Evolutionary conservation across 306 rosid genomes (phyloP).

Genomic region (Medicago ruthenica): DNA sequence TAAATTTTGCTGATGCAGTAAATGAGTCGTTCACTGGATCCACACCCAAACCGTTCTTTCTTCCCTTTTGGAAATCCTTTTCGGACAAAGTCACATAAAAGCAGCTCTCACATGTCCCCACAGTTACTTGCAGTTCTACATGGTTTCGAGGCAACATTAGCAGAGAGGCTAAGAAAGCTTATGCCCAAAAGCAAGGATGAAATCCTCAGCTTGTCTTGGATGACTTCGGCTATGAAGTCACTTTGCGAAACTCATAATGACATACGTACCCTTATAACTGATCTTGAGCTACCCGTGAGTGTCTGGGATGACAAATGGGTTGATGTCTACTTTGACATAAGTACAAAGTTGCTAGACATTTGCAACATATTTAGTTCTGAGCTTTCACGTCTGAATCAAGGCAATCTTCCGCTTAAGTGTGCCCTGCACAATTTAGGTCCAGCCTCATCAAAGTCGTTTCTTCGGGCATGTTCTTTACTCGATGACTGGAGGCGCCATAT

Average conservation of each 20-base stretch:
- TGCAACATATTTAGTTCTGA: slow-evolving; percentile 80
- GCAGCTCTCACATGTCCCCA: slow-evolving; percentile 65
- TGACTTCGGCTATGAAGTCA: slow-evolving; percentile 70
- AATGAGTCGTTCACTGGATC: slow-evolving; percentile 80
- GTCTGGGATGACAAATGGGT: slow-evolving; percentile 92
- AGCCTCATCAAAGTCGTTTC: slow-evolving; percentile 55
- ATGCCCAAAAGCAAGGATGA: slow-evolving; percentile 65
- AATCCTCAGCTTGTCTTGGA: slow-evolving; percentile 82
- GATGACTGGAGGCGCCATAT: slow-evolving; percentile 73
- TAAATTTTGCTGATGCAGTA: slow-evolving; percentile 43
- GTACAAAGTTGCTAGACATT: slow-evolving; percentile 76
- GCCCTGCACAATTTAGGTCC: slow-evolving; percentile 67
- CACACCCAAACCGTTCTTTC: slow-evolving; percentile 67
- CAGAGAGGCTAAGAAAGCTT: slow-evolving; percentile 67
- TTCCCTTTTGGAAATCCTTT: slow-evolving; percentile 87
- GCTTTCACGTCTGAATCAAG: slow-evolving; percentile 77
- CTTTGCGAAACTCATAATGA: slow-evolving; percentile 69
- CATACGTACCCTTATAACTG: slow-evolving; percentile 56
- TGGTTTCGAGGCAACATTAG: slow-evolving; percentile 70
- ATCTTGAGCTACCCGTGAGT: slow-evolving; percentile 70
- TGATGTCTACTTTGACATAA: slow-evolving; percentile 81
- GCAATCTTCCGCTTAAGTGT: slow-evolving; percentile 65
- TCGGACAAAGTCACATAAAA: slow-evolving; percentile 63
- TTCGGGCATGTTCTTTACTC: slow-evolving; percentile 60
- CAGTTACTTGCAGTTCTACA: slow-evolving; percentile 53